Base-by-base conservation (phyloP, 148 eudicot species). In the Rhododendron simsii region DNA sequence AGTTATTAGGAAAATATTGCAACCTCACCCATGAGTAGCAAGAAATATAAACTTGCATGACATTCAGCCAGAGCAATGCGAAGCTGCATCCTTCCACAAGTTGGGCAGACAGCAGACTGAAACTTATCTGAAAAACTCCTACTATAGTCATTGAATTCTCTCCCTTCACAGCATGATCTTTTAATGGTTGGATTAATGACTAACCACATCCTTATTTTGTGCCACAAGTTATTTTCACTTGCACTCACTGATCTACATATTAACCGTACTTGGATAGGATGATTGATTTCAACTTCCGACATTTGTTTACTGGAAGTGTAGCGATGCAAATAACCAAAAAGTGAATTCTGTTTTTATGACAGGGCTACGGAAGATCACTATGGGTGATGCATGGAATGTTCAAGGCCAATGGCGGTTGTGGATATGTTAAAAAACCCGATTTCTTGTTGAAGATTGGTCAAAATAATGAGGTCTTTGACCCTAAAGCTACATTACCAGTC, bases 331-430 rank as follows among this genome's bases (percentile, higher is more conserved):
- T 55, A 61, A 59, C 39, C 35, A 80, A 45, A 44, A 57, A 78
- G 39, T 50, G 30, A 74, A 15, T 33, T 8, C 18, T 35, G 9
- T 50, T 83, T 11, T 28, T 45, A 18, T 6, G 8, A 61, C 89
- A 93, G 98, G 94, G 94, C 6, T 85, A 90, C 28, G 98, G 91
- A 50, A 93, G 91, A 84, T 84, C 88, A 80, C 87, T 94, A 5
- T 90, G 94, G 95, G 81, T 90, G 80, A 95, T 93, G 92, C 94
- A 95, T 23, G 98, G 98, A 47, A 90, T 93, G 96, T 95, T 95
- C 81, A 87, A 92, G 85, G 96, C 94, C 78, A 95, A 95, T 44
- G 98, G 96, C 2, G 92, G 93, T 39, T 95, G 96, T 86, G 97
- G 97, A 53, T 93, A 92, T 83, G 91, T 93, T 5, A 94, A 94